These are phyloP conservation scores for Persicaria tinctoria DNA, from an alignment of 148 eudicot genomes.

Conservation along the genomic window DNA sequence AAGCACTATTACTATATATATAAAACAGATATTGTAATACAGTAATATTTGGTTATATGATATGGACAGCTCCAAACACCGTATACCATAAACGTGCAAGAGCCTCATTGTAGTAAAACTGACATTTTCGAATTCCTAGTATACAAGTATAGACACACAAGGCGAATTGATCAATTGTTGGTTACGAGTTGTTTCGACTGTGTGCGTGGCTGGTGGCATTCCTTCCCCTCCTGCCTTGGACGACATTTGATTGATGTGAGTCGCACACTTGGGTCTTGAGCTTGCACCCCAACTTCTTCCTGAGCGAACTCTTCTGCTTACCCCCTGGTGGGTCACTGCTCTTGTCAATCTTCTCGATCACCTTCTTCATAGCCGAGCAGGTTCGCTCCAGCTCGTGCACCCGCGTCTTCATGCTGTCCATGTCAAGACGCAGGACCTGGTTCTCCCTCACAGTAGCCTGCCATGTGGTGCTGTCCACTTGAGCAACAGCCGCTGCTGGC, in stretches of 20 bases:
- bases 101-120: too few species aligned
- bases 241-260: conserved; percentile 69
- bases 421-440: conserved; percentile 69
- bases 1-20: too few species aligned
- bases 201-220: conserved; percentile 23
- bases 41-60: too few species aligned
- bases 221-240: conserved; percentile 38
- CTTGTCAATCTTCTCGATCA: conserved; percentile 51
- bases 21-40: too few species aligned
- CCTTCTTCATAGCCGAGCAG: conserved; percentile 31
- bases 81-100: too few species aligned
- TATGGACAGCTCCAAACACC: too few species aligned
- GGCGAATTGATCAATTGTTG: too few species aligned
- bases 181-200: background rate
- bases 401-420: conserved; percentile 83
- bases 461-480: conserved; percentile 29
- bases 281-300: conserved; percentile 69
- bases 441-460: conserved; percentile 52
- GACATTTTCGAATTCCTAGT: too few species aligned
- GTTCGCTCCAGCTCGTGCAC: conserved; percentile 65
- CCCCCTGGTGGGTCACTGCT: conserved; percentile 17
- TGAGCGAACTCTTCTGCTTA: conserved; percentile 32
- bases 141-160: too few species aligned
- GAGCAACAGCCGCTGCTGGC: too few species aligned
- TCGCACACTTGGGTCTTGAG: conserved; percentile 94